phyloP scores from a whole-genome alignment of 2,329 filamentous ascomycete genomes.

The Colletotrichum navitas region DNA sequence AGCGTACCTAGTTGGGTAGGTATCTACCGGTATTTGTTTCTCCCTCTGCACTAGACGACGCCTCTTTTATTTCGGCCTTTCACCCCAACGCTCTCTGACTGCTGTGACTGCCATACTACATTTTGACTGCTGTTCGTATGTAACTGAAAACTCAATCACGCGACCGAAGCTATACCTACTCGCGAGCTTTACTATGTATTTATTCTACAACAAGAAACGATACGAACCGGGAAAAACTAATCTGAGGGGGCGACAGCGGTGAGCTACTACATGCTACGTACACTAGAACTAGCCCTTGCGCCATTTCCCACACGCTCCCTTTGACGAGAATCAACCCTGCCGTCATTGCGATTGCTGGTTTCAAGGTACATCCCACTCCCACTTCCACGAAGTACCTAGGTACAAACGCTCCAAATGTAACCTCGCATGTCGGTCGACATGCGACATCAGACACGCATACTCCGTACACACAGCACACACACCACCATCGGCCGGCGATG shows the following conservation, averaged over 20 bases:
- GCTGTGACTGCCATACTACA: background rate
- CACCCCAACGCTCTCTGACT: background rate
- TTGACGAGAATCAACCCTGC: conserved; percentile 10
- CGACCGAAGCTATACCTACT: conserved; percentile 5
- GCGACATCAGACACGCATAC: conserved; percentile 40
- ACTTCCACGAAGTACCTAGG: conserved; percentile 3
- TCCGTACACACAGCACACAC: conserved; percentile 19
- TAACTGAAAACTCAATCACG: background rate
- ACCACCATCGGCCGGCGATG: conserved; percentile 14
- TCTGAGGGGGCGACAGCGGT: conserved; percentile 19
- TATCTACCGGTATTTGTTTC: background rate
- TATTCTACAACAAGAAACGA: background rate
- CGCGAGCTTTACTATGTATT: background rate
- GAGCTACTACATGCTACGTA: background rate
- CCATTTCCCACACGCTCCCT: conserved; percentile 18
- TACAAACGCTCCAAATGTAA: conserved; percentile 25
- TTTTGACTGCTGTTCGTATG: background rate
- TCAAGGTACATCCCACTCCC: conserved; percentile 19
- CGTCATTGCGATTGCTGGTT: conserved; percentile 4
- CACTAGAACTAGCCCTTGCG: background rate
- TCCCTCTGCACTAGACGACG: background rate
- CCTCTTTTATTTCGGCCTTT: background rate
- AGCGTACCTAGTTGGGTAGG: background rate
- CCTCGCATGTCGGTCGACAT: conserved; percentile 32
- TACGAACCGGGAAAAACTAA: no score